phyloP scores from a whole-genome alignment of 2,329 filamentous ascomycete species.

The Alternaria brassicae region DNA sequence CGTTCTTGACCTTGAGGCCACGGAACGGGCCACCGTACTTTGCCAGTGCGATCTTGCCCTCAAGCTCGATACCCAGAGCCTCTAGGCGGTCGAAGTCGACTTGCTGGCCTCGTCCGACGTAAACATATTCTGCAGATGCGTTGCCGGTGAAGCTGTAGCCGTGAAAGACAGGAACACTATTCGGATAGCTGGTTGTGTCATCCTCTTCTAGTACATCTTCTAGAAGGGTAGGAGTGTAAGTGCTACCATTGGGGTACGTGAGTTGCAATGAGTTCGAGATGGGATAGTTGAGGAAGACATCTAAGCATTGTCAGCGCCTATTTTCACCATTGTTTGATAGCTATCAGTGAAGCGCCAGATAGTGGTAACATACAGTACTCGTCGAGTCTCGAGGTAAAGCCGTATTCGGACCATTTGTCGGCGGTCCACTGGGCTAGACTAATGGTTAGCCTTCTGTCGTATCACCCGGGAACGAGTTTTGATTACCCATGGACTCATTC shows the following conservation, averaged over 20 bases:
- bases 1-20: conserved; percentile 58
- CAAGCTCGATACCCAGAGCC: conserved; percentile 52
- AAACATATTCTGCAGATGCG: conserved; percentile 57
- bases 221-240: conserved; percentile 37
- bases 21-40: conserved; percentile 56
- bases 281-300: conserved; percentile 50
- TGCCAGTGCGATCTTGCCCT: conserved; percentile 59
- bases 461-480: background rate
- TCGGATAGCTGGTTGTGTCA: conserved; percentile 45
- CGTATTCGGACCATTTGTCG: conserved; percentile 46
- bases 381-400: conserved; percentile 47
- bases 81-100: conserved; percentile 56
- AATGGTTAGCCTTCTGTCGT: background rate
- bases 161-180: conserved; percentile 56
- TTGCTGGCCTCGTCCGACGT: conserved; percentile 53
- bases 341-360: background rate
- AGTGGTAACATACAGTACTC: conserved; percentile 40
- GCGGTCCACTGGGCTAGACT: conserved; percentile 49
- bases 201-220: conserved; percentile 47
- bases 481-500: conserved; percentile 42
- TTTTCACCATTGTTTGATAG: background rate
- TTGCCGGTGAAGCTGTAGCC: conserved; percentile 57
- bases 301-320: conserved; percentile 19
- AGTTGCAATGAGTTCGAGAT: conserved; percentile 46
- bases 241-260: conserved; percentile 46